phyloP scores from a whole-genome alignment of 2,329 filamentous ascomycete species.

The Trichoderma koningii region DNA sequence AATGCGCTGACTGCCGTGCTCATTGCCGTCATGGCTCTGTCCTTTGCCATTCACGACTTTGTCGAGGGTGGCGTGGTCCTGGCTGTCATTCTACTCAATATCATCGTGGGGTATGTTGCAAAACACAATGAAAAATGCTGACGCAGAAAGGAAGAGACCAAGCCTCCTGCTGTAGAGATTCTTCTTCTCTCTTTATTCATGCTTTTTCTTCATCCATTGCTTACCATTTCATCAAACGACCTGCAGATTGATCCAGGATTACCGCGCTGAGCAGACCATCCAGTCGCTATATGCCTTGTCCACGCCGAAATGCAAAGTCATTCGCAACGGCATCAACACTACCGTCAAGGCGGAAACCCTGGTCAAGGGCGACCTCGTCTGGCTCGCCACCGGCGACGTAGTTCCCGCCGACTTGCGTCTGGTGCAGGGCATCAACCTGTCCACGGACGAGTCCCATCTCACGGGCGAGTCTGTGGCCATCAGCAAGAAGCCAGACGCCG shows the following conservation, averaged over 20 bases:
- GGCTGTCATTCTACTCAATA: slow-evolving; percentile 67
- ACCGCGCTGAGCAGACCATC: slow-evolving; percentile 63
- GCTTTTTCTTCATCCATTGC: slow-evolving; percentile 1
- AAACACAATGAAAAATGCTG: not conserved
- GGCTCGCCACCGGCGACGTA: slow-evolving; percentile 65
- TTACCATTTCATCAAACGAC: not conserved
- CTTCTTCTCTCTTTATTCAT: slow-evolving; percentile 15
- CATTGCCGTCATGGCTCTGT: slow-evolving; percentile 71
- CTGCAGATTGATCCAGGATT: slow-evolving; percentile 59
- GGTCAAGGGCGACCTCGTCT: slow-evolving; percentile 67
- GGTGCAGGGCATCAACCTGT: slow-evolving; percentile 69
- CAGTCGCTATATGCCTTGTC: slow-evolving; percentile 61
- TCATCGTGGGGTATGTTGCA: slow-evolving; percentile 60
- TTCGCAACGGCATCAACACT: slow-evolving; percentile 55
- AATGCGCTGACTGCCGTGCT: slow-evolving; percentile 76
- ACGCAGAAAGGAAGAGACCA: slow-evolving; percentile 24
- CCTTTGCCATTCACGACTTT: slow-evolving; percentile 65
- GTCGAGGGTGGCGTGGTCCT: slow-evolving; percentile 65
- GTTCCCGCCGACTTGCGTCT: slow-evolving; percentile 69
- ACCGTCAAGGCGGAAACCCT: slow-evolving; percentile 58
- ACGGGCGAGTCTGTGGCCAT: slow-evolving; percentile 74
- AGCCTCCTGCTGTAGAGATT: slow-evolving; percentile 8
- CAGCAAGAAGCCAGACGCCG: slow-evolving; percentile 61
- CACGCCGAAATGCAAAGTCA: slow-evolving; percentile 60
- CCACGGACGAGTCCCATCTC: slow-evolving; percentile 73